Base-by-base conservation (phyloP, 2,329 filamentous ascomycete genomes). In the Ceratocystis colombiana region DNA sequence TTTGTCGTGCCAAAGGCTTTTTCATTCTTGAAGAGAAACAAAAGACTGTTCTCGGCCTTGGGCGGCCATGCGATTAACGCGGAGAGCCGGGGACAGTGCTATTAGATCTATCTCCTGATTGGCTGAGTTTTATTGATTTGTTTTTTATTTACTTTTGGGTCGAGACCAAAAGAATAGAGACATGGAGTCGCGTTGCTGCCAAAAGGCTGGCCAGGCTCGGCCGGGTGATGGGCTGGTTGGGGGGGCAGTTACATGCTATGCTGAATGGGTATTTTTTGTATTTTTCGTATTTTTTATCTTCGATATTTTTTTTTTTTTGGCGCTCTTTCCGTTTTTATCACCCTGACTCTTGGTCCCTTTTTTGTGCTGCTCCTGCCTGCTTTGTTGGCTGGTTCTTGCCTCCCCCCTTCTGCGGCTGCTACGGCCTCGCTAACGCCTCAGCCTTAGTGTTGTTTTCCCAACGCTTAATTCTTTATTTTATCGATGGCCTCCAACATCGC, bases 341-440 rank as follows among this genome's bases (percentile, higher is more conserved):
- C 48, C 48, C 48, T 15, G 48, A 12, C 48, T 53, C 25, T 53
- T 53, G 22, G 48, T 53, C 48, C 48, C 48, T 53, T 53, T 53
- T 28, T 53, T 5, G 37, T 15, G 37, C 33, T 50, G 20, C 48
- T 25, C 48, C n/a, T 25, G 22, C 48, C 17, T 53, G 48, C 48
- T 5, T 53, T 53, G 48, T n/a, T 53, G 48, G 48, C 5, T 25
- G 7, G 1, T 22, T 53, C 22, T 53, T 53, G 48, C 55, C 17
- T 20, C 46, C 46, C 46, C 48, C 48, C 48, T 28, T 53, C 22
- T 53, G 48, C 48, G 25, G 55, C 55, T 59, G 55, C 55, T 33
- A 59, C 55, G 20, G 55, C 55, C 55, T 59, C 55, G 55, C 55
- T 59, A 59, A 37, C 55, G 10, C 55, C 55, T 59, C 55, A 59